A percentile compares a stretch with the other conserved stretches of the same genome.
These are phyloP conservation scores for Xylariomycetidae sp. DNA, from an alignment of 2,329 filamentous ascomycete species.

Conservation along the genomic window DNA sequence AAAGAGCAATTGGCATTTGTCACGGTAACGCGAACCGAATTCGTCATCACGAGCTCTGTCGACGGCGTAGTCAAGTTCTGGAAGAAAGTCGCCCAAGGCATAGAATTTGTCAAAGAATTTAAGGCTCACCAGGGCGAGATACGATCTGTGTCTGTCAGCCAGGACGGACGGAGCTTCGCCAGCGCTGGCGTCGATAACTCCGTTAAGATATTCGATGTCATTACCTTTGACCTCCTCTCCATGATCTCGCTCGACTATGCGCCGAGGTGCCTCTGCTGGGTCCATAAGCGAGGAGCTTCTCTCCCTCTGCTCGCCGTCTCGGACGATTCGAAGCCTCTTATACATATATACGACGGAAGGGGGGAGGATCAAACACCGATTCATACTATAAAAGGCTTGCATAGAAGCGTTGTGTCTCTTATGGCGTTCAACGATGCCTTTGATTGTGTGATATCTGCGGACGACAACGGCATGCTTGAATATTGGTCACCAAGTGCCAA, in stretches of 20 bases:
- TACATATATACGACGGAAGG: constrained; percentile 84
- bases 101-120: constrained; percentile 99
- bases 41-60: constrained; percentile 86
- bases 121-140: constrained; percentile 85
- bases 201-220: constrained; percentile 75
- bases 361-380: constrained; percentile 74
- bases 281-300: constrained; percentile 83
- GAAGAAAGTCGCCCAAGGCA: constrained; percentile 87
- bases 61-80: constrained; percentile 99
- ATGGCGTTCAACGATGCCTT: constrained; percentile 87
- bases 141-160: constrained; percentile 75
- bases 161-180: constrained; percentile 89
- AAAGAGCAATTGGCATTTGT: constrained; percentile 88
- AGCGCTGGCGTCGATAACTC: constrained; percentile 76
- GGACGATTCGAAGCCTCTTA: constrained; percentile 64
- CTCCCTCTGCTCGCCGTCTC: constrained; percentile 82
- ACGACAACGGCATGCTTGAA: constrained; percentile 89
- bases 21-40: constrained; percentile 90
- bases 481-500: constrained; percentile 82
- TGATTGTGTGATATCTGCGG: constrained; percentile 86
- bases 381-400: constrained; percentile 74
- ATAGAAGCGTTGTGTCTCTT: constrained; percentile 73
- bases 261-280: constrained; percentile 84
- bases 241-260: constrained; percentile 74
- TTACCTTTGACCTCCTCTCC: constrained; percentile 82